Evolutionary conservation across 202 grass and related monocot genomes (phyloP), one percentile per base, ranked within the genome.

Genomic region (Digitaria exilis): DNA sequence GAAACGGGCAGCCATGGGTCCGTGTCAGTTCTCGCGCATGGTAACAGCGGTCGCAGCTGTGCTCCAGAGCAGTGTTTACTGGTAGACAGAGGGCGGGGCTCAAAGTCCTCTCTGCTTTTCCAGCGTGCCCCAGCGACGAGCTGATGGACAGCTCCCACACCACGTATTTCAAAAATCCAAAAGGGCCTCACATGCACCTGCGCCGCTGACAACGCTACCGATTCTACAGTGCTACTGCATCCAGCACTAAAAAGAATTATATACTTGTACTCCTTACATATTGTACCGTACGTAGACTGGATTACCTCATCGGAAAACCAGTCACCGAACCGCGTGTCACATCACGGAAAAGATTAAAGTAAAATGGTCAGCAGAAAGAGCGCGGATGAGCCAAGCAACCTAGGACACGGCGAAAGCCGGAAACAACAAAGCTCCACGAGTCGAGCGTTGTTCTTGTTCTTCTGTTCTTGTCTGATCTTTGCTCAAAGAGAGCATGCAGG

Each of bases 21-120:
- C 64, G 71, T 85, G 65, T 48, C 78, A 82, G 55, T 5, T 62
- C 9, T 39, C 37, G 37, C 17, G 65, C 75, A 71, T 41, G 2
- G 13, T 5, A 26, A 30, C 70, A 81, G 62, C 72, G 7, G 43
- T 46, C 11, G 49, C 60, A 65, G 48, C 25, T 31, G 65, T 73
- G 78, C 73, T 73, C 42, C 57, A 39, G 77, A 30, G 87, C 77
- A 86, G 87, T 43, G 87, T 78, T 67, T 80, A 59, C 78, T 57
- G 78, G 65, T 86, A 54, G 51, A 25, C 54, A 45, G 44, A 39
- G 12, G 8, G 70, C 43, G 42, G 28, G 45, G 65, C 54, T 62
- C 52, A 66, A 73, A 68, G 50, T 24, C 21, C 13, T 9, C 60
- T 35, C 63, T 41, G 31, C 77, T 82, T 85, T 89, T 82, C 39